Conservation (phyloP, 2,329 filamentous ascomycete genomes). For the Fusarium devonianum region DNA sequence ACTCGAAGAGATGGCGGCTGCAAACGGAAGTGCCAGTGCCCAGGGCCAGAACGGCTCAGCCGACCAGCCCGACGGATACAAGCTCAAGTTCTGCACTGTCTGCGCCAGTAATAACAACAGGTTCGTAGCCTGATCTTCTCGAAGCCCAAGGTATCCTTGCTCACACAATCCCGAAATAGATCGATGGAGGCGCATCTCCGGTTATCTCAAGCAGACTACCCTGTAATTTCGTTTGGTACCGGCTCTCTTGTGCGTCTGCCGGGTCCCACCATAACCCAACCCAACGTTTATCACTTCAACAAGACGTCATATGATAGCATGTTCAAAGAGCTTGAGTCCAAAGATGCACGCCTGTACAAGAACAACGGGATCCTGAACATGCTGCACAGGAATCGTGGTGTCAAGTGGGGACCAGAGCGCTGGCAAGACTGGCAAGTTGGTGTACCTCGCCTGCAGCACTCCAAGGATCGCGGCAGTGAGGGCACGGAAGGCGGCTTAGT, state of each 20-base stretch:
- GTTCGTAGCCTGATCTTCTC: slow-evolving; percentile 54
- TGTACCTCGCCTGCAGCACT: slow-evolving; percentile 78
- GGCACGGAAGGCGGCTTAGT: slow-evolving; percentile 90
- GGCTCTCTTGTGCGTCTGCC: slow-evolving; percentile 93
- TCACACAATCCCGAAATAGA: slow-evolving; percentile 32
- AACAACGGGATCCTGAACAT: slow-evolving; percentile 95
- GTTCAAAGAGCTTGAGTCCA: slow-evolving; percentile 86
- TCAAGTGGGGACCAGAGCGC: slow-evolving; percentile 95
- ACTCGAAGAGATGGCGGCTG: slow-evolving; percentile 49
- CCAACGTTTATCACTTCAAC: slow-evolving; percentile 98
- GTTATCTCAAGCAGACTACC: slow-evolving; percentile 84
- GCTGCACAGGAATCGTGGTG: slow-evolving; percentile 87
- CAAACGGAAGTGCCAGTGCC: slow-evolving; percentile 49
- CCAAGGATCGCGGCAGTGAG: slow-evolving; percentile 75
- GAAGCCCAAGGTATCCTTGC: background rate
- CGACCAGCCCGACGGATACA: slow-evolving; percentile 70
- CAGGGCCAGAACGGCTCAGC: slow-evolving; percentile 54
- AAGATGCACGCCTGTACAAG: slow-evolving; percentile 86
- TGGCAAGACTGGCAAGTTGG: slow-evolving; percentile 98
- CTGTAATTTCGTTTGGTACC: slow-evolving; percentile 98
- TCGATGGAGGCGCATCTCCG: slow-evolving; percentile 96
- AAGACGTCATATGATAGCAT: slow-evolving; percentile 94
- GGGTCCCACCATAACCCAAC: slow-evolving; percentile 87
- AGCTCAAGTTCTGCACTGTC: slow-evolving; percentile 97
- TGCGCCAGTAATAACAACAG: slow-evolving; percentile 98